Conservation (phyloP, 306 rosid genomes). For the Dalbergia cochinchinensis region DNA sequence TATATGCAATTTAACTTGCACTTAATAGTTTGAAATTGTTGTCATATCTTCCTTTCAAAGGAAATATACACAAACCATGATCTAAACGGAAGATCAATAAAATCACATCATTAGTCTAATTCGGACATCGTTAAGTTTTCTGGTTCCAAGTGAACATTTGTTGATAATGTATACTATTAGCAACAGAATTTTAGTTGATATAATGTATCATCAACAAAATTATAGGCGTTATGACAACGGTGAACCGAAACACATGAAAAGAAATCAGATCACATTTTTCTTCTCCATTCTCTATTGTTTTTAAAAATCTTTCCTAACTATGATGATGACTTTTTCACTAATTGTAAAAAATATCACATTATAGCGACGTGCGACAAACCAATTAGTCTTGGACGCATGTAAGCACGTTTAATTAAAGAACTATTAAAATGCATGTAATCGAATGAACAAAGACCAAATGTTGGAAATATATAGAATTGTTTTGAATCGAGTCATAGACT, state of each 20-base stretch:
- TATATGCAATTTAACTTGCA: too few species aligned
- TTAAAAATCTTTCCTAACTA: too few species aligned
- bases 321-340: background rate
- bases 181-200: background rate
- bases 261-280: too few species aligned
- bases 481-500: background rate
- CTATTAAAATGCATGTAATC: background rate
- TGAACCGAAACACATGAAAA: too few species aligned
- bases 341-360: background rate
- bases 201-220: background rate
- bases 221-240: background rate
- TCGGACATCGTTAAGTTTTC: background rate
- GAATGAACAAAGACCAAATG: background rate
- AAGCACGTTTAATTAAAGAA: background rate
- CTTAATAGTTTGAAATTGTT: background rate
- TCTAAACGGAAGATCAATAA: background rate
- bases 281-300: too few species aligned
- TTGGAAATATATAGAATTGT: background rate
- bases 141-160: background rate
- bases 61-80: background rate
- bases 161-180: background rate
- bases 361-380: background rate
- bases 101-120: background rate
- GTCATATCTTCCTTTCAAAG: background rate
- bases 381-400: background rate